Base-by-base conservation (phyloP, 1,139 yeast species). In the Ogataea hybrid region DNA sequence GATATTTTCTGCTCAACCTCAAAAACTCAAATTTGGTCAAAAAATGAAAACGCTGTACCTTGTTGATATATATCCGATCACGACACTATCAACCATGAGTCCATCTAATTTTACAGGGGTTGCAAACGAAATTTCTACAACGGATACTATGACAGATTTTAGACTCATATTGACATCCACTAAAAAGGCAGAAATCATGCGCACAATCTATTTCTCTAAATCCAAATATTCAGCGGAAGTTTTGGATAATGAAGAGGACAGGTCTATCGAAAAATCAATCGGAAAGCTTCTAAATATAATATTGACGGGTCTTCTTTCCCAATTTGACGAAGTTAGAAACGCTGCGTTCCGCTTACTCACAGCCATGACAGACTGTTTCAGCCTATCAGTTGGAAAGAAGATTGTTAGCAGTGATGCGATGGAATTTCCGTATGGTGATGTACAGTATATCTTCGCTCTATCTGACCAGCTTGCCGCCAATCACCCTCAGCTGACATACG, bases 141-240 rank as follows among this genome's bases (percentile, higher is more conserved):
- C 83, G n/a, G 73, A 70, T 43, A 63, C 82, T 43, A 64, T 59
- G 32, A 65, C 67, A 47, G 75, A 73, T 6, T 61, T 56, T 16
- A 69, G 67, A 31, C 59, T 82, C n/a, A 71, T 78, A 3, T 63
- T 84, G 28, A 62, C 79, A 22, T 79, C 88, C 5, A 63, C 74
- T 2, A 85, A 82, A 51, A 72, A 81, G 54, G 70, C 75, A 54
- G 92, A 84, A 51, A 81, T 85, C 25, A 73, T 85, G 61, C 71
- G 88, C 51, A 77, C 81, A 50, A 63, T 85, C 36, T 81, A 83
- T 55, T 83, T 82, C 54, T 76, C 88, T 0, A 79, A 80, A 50
- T 70, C 81, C 33, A 61, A 83, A 57, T 63, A 47, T 58, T 37
- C 50, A n/a, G 37, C 41, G 4, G 55, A 51, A 11, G 42, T 59